Percentiles rank a stretch among this genome's conserved stretches.
These are phyloP conservation scores for Raffaelea deltoideospora DNA, from an alignment of 2,329 filamentous ascomycete species.

Conservation along the genomic window DNA sequence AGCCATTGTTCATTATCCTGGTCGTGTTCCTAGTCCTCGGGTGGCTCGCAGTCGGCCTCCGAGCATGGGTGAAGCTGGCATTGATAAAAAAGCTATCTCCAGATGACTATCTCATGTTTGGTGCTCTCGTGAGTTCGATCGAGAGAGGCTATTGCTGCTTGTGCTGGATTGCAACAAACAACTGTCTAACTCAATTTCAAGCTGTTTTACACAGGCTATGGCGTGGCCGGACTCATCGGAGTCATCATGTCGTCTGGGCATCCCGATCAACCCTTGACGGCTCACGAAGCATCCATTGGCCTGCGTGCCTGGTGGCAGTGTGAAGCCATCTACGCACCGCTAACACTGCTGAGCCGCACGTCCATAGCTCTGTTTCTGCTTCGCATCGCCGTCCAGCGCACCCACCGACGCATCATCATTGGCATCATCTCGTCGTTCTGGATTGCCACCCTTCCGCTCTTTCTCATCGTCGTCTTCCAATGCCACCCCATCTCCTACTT, in stretches of 20 bases:
- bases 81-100: constrained; percentile 25
- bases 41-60: constrained; percentile 22
- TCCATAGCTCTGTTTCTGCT: constrained; percentile 26
- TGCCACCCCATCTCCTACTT: constrained; percentile 32
- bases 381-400: constrained; percentile 19
- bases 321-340: constrained; percentile 23
- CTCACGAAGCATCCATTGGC: constrained; percentile 12
- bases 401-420: constrained; percentile 22
- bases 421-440: constrained; percentile 17
- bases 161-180: too few relatives aligned
- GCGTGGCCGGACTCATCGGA: constrained; percentile 17
- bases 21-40: constrained; percentile 4
- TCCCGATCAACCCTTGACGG: constrained; percentile 9
- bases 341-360: constrained; percentile 23
- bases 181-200: constrained; percentile 6
- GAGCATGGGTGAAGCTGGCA: constrained; percentile 27
- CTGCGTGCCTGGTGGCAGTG: constrained; percentile 23
- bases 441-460: constrained; percentile 9
- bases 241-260: constrained; percentile 16
- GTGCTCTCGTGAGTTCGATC: constrained; percentile 23
- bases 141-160: too few relatives aligned
- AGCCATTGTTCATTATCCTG: constrained; percentile 6
- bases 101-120: constrained; percentile 33
- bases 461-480: constrained; percentile 22
- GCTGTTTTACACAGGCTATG: constrained; percentile 20